Base-by-base conservation (phyloP, 352 stramenopile genomes). In the Phytophthora agathidicida region DNA sequence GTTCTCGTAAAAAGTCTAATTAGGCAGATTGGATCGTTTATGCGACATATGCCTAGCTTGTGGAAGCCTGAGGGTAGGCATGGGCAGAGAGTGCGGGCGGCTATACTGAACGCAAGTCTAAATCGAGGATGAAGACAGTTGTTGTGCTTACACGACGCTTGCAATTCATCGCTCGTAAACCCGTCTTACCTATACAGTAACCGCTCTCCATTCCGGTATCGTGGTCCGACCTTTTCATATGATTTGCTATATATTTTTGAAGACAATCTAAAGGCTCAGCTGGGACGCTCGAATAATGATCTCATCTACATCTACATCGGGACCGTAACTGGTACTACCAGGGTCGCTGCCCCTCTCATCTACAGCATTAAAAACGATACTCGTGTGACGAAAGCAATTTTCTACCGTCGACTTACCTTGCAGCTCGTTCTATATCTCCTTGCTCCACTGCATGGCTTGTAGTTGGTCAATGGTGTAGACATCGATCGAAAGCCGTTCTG, bases 331-430 rank as follows among this genome's bases (percentile, higher is more conserved):
- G 11, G 14, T n/a, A n/a, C n/a, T n/a, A n/a, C n/a, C 38, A 26
- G 33, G 9, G n/a, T 46, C 14, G 9, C 26, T 42, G 45, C n/a
- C 48, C 16, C 33, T 48, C 17, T 61, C 33, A 47, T 54, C 33
- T 30, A 50, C 33, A n/a, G 27, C 54, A 17, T 48, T 46, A 27
- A 52, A 60, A 7, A 35, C 16, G n/a, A 46, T 60, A 10, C 23
- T 31, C 10, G 39, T 60, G 23, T 56, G 42, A 13, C 54, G 35
- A 13, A 63, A 63, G n/a, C 44, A 56, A 16, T 55, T 56, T 37
- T 16, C 19, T 26, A 61, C 41, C 27, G 50, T 60, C 23, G 27
- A 3, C 37, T 27, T 54, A 3, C 7, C 14, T 13, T 59, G 36
- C 14, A 50, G 33, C 32, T 48, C 36, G n/a, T 28, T 27, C 37